Evolutionary conservation across 78 protist species (phyloP), one percentile per base, ranked within the genome.

Genomic region (Dictyostelium citrinum): DNA sequence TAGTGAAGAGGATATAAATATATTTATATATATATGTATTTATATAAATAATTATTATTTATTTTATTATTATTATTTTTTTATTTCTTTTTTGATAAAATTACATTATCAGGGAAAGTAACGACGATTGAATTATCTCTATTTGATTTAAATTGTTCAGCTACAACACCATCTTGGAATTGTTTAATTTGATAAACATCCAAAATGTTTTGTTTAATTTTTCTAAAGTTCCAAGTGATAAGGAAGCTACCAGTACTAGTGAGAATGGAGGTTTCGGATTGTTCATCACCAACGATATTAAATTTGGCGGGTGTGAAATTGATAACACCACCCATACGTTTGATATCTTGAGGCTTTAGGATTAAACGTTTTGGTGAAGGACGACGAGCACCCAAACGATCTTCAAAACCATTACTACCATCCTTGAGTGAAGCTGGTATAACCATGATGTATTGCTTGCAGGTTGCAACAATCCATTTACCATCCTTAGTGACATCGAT

Each of bases 151-250:
- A 95, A 95, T 82, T 95, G 95, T 51, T 95, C 97, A 51, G 91
- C 97, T 29, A 95, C 91, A 24, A 95, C 83, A 14, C 61, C 88
- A 33, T 39, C 43, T n/a, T 31, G 24, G 58, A 33, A 82, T 49
- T 95, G 79, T 71, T 95, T 92, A 37, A 95, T 83, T 72, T 95
- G 93, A 31, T 88, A 90, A 10, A 78, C 79, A 22, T 95, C 90
- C 79, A 80, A 82, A 20, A 90, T 39, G 76, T 84, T 79, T 72
- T 95, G 91, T 71, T 95, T 93, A 41, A 60, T 46, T 84, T 95
- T 95, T 83, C 86, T 76, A 46, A 95, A 95, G 45, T 95, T 95
- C 97, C 97, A 95, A 24, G 97, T 95, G 83, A 95, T 90, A 9
- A 95, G 64, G 82, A 83, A 95, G 20, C 71, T 27, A 35, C 97